Percentiles rank a stretch among this genome's conserved stretches.
Conservation (phyloP, 176 grass and related monocot species). For the Echinochloa phyllopogon region DNA sequence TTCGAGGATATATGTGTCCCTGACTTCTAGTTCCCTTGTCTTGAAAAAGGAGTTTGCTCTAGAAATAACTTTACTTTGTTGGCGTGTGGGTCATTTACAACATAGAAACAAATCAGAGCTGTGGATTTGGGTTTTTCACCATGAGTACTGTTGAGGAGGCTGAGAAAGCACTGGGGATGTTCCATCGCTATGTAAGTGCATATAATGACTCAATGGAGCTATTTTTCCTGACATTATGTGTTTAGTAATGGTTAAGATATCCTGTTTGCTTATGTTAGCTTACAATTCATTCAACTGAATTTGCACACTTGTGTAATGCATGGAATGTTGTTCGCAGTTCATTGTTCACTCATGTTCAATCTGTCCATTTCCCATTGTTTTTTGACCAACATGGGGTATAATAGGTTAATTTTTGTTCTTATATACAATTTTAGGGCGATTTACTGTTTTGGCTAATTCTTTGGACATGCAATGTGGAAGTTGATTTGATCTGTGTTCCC, state of each 20-base stretch:
- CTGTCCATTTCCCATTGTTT: no score
- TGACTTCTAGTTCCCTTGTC: background rate
- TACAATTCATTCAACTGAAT: background rate
- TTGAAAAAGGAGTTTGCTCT: background rate
- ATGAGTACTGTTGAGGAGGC: conserved; percentile 91
- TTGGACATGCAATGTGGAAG: no score
- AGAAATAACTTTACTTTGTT: background rate
- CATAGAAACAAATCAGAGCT: conserved; percentile 73
- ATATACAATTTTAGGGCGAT: no score
- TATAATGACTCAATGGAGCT: background rate
- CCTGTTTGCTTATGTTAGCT: background rate
- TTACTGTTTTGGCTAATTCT: no score
- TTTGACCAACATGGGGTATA: no score
- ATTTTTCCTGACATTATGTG: background rate
- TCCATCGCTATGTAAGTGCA: conserved; percentile 76
- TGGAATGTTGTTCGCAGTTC: background rate
- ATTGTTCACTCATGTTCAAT: no score
- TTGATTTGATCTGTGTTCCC: no score
- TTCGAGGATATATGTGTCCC: background rate
- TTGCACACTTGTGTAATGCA: background rate
- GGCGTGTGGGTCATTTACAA: conserved; percentile 75
- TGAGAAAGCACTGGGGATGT: conserved; percentile 82
- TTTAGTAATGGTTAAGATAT: background rate
- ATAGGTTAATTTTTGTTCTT: no score
- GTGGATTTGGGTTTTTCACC: conserved; percentile 86